These are phyloP conservation scores for Lachnellula willkommii DNA, from an alignment of 2,329 filamentous ascomycete genomes.

Conservation along the genomic window DNA sequence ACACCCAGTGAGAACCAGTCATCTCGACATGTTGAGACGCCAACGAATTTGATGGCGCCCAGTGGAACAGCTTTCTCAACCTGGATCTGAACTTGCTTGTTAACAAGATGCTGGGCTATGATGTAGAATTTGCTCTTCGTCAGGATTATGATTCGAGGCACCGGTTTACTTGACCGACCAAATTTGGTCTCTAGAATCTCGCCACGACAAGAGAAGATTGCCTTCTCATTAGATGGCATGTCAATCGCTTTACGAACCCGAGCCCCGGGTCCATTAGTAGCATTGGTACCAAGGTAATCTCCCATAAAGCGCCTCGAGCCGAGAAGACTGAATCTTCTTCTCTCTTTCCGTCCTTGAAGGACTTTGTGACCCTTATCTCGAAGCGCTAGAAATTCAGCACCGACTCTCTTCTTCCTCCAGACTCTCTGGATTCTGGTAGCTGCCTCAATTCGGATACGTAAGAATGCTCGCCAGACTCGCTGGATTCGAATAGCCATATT, in stretches of 20 bases:
- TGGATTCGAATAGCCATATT: slow-evolving; percentile 99
- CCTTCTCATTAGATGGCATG: slow-evolving; percentile 65
- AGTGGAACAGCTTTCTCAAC: slow-evolving; percentile 78
- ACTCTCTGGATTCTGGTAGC: slow-evolving; percentile 91
- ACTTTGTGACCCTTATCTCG: slow-evolving; percentile 83
- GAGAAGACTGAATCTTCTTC: slow-evolving; percentile 82
- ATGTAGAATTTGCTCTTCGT: slow-evolving; percentile 86
- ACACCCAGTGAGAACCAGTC: slow-evolving; percentile 96
- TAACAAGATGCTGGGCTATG: slow-evolving; percentile 75
- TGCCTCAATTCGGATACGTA: slow-evolving; percentile 86
- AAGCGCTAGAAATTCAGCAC: slow-evolving; percentile 81
- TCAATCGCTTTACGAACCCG: slow-evolving; percentile 71
- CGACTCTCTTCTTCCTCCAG: slow-evolving; percentile 89
- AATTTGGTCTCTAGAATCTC: slow-evolving; percentile 92
- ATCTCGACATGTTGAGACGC: slow-evolving; percentile 74
- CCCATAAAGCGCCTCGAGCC: slow-evolving; percentile 90
- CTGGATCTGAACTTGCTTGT: slow-evolving; percentile 74
- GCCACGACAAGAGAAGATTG: slow-evolving; percentile 84
- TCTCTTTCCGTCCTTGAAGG: slow-evolving; percentile 80
- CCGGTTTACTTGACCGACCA: slow-evolving; percentile 89
- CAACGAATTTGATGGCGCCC: slow-evolving; percentile 82
- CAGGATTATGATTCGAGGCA: slow-evolving; percentile 76
- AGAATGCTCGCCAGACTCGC: slow-evolving; percentile 92
- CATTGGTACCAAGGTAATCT: slow-evolving; percentile 88
- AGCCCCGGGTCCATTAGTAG: slow-evolving; percentile 71